Evolutionary conservation across 495 filamentous ascomycete species (phyloP), one percentile per base, ranked within the genome.

Genomic region (Aspergillus haitiensis): DNA sequence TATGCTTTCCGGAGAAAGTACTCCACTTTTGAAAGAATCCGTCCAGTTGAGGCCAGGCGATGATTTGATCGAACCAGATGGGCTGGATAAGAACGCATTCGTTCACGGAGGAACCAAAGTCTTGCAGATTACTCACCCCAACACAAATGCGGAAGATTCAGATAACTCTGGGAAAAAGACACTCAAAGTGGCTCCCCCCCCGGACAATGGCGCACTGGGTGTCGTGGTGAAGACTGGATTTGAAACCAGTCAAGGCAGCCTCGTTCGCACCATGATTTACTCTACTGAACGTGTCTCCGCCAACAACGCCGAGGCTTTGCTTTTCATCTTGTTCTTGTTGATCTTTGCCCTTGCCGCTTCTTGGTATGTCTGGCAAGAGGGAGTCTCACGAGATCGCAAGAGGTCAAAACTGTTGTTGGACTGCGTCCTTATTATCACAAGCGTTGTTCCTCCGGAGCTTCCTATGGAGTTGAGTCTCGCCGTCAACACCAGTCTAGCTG

Each of bases 331-430:
- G 49, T 99, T 99, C 80, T 82, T 99, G 6, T 82, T 96, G 50
- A 84, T 97, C 65, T 99, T 99, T 77, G 94, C 94, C 63, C 81
- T 99, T 71, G 94, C 94, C 55, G 94, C 94, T 35, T 95, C 93
- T n/a, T 98, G 95, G 94, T 99, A 99, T 71, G 94, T 99, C 50
- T 99, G 94, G 94, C 85, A 92, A 59, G 93, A 99, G 73, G 94
- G 94, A 75, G 93, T 98, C 39, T 75, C 81, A 56, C 88, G 88
- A 77, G 93, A 98, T 71, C 87, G 94, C 66, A 97, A 98, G 81
- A 86, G 94, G 58, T 97, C 92, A 18, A 99, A 99, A 82, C 83
- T 99, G 34, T 83, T 99, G 58, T 85, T 99, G 54, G 94, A 99
- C 74, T 99, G 94, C 75, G 86, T 99, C 65, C 84, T 99, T 59